Conservation (phyloP, 352 stramenopile species). For the Thalassiosira delicatula region DNA sequence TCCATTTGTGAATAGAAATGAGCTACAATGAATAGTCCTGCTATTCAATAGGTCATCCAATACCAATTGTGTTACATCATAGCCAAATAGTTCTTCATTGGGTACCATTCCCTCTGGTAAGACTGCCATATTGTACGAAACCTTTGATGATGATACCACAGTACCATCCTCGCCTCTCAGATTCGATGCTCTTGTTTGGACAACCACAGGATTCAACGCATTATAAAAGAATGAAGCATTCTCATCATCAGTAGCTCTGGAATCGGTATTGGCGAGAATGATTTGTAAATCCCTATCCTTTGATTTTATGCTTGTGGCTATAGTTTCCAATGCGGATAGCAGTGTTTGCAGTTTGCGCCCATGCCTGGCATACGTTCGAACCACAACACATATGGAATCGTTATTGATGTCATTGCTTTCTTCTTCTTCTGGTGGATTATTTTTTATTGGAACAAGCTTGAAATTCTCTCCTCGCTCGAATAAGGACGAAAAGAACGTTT, state of each 20-base stretch:
- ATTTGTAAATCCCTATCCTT: neutral
- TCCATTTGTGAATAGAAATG: constrained; percentile 1
- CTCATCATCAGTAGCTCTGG: neutral
- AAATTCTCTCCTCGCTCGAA: neutral
- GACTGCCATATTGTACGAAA: neutral
- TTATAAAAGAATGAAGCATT: neutral
- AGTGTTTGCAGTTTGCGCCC: neutral
- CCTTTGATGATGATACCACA: neutral
- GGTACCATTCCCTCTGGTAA: neutral
- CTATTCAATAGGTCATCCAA: neutral
- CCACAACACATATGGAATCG: neutral
- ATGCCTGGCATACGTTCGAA: neutral
- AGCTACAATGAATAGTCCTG: neutral
- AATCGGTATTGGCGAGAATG: neutral
- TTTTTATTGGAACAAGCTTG: neutral
- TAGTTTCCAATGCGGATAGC: neutral
- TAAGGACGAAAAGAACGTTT: neutral
- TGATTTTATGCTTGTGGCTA: neutral
- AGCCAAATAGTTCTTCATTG: neutral
- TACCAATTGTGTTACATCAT: neutral
- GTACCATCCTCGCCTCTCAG: neutral
- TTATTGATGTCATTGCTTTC: neutral
- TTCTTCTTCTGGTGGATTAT: neutral
- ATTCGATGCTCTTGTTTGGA: neutral
- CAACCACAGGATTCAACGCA: neutral